Evolutionary conservation across 2,329 filamentous ascomycete genomes (phyloP), one percentile per base, ranked within the genome.

Genomic region (Epichloe brachyelytri): DNA sequence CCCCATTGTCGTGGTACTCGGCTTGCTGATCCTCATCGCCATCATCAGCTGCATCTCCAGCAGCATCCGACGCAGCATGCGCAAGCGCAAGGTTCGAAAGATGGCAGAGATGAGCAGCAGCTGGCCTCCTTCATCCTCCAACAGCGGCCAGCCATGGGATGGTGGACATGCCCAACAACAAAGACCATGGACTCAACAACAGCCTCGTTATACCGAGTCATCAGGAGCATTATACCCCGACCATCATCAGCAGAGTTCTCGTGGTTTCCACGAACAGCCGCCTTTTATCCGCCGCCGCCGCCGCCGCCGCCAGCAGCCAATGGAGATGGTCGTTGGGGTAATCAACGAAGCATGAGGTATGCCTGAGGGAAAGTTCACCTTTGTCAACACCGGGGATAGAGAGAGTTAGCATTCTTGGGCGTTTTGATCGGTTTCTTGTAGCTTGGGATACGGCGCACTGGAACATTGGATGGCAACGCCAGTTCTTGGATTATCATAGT

Each of bases 1-100:
- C 56, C 89, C 86, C 22, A 72, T 97, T 11, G 79, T 78, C 5
- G 72, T 74, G 45, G 39, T 81, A 11, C 72, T 95, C 15, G 91
- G 88, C 46, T 80, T 77, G 6, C 71, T 96, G 5, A 60, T 95
- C 5, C 62, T 94, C 17, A 64, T 95, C 44, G 74, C 77, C 36
- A 70, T 96, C 48, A 57, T 83, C 11, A 77, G 76, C 62, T 95
- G 88, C 68, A 75, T 83, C 59, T 68, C 75, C 53, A 75, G 74
- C 58, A 77, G 60, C 60, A 58, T 65, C 55, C 54, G 62, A n/a
- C 59, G 62, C 15, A 56, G 58, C 20, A 48, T 54, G 6, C 50
- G 55, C 60, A 55, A 30, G 30, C 30, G 30, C 30, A 30, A 30
- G 30, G 10, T 30, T 10, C 30, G 8, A 30, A 30, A 30, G 30